Conservation (phyloP, 768 basidiomycete species). For the Gelatoporia subvermispora region DNA sequence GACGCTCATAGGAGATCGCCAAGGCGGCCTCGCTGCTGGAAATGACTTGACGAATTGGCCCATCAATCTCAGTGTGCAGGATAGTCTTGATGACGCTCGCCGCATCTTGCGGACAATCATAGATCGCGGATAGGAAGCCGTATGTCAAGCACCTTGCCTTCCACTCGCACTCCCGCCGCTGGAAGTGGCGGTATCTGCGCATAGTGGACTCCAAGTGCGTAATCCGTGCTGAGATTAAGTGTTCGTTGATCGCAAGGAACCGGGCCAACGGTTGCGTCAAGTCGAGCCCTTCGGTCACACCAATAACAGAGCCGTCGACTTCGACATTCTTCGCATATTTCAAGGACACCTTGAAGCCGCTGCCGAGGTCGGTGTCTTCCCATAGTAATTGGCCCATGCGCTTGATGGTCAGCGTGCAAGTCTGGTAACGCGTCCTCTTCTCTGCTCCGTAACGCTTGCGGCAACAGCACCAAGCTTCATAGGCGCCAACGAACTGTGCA, state of each 20-base stretch:
- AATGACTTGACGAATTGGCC: constrained; percentile 50
- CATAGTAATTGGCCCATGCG: constrained; percentile 47
- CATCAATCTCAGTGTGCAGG: constrained; percentile 46
- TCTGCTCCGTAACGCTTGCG: constrained; percentile 47
- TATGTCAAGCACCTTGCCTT: constrained; percentile 58
- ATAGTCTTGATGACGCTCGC: constrained; percentile 39
- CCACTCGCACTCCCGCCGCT: constrained; percentile 40
- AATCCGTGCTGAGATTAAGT: constrained; percentile 40
- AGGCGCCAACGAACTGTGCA: constrained; percentile 44
- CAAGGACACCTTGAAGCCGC: constrained; percentile 62
- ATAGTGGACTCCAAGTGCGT: constrained; percentile 43
- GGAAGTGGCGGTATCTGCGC: constrained; percentile 46
- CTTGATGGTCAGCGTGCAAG: constrained; percentile 46
- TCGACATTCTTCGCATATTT: constrained; percentile 48
- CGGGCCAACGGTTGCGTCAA: constrained; percentile 57
- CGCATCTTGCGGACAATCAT: constrained; percentile 47
- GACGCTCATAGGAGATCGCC: constrained; percentile 47
- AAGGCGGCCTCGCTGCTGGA: constrained; percentile 41
- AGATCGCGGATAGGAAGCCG: constrained; percentile 56
- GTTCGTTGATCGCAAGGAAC: constrained; percentile 55
- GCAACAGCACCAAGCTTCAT: constrained; percentile 38
- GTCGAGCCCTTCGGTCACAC: constrained; percentile 61
- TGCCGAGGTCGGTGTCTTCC: constrained; percentile 54
- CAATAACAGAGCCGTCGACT: constrained; percentile 49
- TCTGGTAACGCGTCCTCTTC: constrained; percentile 40